Evolutionary conservation across 108 stramenopile genomes (phyloP), one percentile per base, ranked within the genome.

Genomic region (Schizochytrium sp.): DNA sequence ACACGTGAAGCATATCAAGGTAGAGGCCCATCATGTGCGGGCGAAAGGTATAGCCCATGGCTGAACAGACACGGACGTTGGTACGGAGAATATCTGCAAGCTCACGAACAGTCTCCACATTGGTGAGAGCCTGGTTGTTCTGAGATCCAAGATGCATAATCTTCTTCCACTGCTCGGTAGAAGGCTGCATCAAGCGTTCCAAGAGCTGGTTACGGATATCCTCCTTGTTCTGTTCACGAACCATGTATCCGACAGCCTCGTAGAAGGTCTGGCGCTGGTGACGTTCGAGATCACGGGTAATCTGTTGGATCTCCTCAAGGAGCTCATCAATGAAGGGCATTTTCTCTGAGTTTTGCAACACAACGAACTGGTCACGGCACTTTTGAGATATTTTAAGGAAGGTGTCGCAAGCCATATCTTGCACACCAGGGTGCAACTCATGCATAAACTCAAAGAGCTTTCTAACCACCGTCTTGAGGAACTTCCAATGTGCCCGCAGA

Each of bases 401-500:
- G 59, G 98, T 99, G 88, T 99, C 99, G 91, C 98, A 99, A 5
- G 99, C 99, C 99, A 99, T 99, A 91, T 99, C 99, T 91, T 99
- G 98, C 53, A 99, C 99, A 57, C 98, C 99, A 8, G 99, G 99
- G 90, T 99, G 99, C 28, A 91, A 87, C 90, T 99, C 99, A 91
- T 99, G 98, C 98, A 99, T 99, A 92, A 99, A 99, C 93, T 99
- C 98, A 92, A 99, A 99, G 38, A 99, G 95, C 93, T 99, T 99
- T 92, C 98, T 97, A 89, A 99, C 98, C 44, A 99, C 99, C n/a
- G 99, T 99, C 92, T 98, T 97, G 42, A 99, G 95, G 91, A 99
- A 99, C 93, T 98, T 99, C 99, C 99, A 99, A 90, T 99, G 99
- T 28, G 97, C 97, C 89, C 96, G 96, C 46, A 99, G 91, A 93